Conservation (phyloP, 805 yeast species). For the Teunomyces tritomae region DNA sequence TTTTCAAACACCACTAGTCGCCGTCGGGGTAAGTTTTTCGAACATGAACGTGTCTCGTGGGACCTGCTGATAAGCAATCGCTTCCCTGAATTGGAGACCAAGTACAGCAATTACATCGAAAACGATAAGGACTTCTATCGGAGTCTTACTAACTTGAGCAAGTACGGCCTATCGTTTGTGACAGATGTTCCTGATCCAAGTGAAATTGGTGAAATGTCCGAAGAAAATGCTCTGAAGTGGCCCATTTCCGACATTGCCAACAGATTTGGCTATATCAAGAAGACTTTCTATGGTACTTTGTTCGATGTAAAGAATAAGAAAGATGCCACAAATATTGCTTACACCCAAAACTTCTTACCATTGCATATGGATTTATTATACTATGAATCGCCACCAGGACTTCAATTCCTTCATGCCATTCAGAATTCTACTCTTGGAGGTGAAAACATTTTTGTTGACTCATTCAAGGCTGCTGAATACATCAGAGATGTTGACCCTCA, state of each 20-base stretch:
- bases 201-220: slow-evolving; percentile 28
- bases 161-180: slow-evolving; percentile 56
- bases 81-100: slow-evolving; percentile 18
- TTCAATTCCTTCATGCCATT: slow-evolving; percentile 65
- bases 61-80: slow-evolving; percentile 7
- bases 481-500: slow-evolving; percentile 56
- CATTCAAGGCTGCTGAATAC: slow-evolving; percentile 59
- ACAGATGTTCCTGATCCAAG: slow-evolving; percentile 48
- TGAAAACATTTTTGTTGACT: slow-evolving; percentile 66
- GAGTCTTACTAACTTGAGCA: slow-evolving; percentile 46
- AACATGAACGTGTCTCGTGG: slow-evolving; percentile 40
- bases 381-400: slow-evolving; percentile 79
- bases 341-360: slow-evolving; percentile 62
- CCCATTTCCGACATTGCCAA: slow-evolving; percentile 42
- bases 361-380: slow-evolving; percentile 76
- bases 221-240: slow-evolving; percentile 41
- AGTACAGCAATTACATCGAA: slow-evolving; percentile 37
- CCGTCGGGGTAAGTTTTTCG: slow-evolving; percentile 36
- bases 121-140: slow-evolving; percentile 30
- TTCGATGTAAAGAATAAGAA: slow-evolving; percentile 59
- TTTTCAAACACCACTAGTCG: slow-evolving; percentile 34
- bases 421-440: slow-evolving; percentile 60
- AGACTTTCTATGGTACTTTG: slow-evolving; percentile 68
- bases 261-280: slow-evolving; percentile 64
- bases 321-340: slow-evolving; percentile 64